Base-by-base conservation (phyloP, 148 eudicot genomes). In the Rheum nobile region DNA sequence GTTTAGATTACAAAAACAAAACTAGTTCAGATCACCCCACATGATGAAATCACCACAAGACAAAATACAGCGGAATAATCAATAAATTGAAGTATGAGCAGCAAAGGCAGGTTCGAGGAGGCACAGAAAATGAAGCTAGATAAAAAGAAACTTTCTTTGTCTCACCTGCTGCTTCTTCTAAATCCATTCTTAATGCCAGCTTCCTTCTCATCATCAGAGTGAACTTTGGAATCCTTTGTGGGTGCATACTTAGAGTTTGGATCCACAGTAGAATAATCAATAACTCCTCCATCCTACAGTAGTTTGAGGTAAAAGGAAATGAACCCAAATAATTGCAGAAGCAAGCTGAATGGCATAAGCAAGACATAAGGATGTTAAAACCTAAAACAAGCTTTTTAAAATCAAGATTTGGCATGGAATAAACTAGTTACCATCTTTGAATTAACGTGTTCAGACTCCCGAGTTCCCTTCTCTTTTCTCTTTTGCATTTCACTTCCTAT, bases 281-380 rank as follows among this genome's bases (percentile, higher is more conserved):
- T 87, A 77, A 31, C 81, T 76, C 82, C 90, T 73, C 85, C 90
- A 72, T 89, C 96, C 99, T 92, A 92, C 97, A 96, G 92, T 87
- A 92, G 96, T 88, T 87, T 82, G 94, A 92, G 94, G 99, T 89
- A 92, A 93, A 41, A 96, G 97, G 94, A 96, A 83, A 96, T 90
- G 97, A 96, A 96, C 99, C 96, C 88, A 96, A 92, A 90, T 83
- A 92, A 96, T 92, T 89, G 99, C 94, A 90, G 98, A 91, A 90
- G 88, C 92, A 86, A 81, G 94, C 99, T 96, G 97, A 96, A 84
- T 77, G 82, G 81, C 92, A 86, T 87, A 79, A 82, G 77, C 87
- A 89, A 88, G 84, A 85, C 83, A 87, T 82, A 71, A 46, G 50
- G 0, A 88, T 85, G 92, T 90, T 86, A 89, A 84, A 76, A 82